These are phyloP conservation scores for Physocladia obscura DNA, from an alignment of 192 early-diverging fungal genomes.

Conservation along the genomic window DNA sequence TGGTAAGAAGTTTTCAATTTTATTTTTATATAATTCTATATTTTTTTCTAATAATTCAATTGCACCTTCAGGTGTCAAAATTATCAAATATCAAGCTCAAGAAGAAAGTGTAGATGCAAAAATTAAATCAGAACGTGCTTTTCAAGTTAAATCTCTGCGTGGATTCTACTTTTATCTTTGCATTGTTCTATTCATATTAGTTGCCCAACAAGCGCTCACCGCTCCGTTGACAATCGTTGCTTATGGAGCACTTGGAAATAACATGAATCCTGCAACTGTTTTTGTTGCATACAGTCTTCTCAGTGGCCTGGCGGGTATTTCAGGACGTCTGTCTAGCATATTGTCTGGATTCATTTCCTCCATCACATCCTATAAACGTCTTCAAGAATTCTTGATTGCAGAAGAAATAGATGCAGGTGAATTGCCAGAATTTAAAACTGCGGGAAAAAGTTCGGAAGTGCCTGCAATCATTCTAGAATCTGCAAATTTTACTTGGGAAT, in stretches of 20 bases:
- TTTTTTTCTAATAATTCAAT: neutral
- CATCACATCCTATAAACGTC: constrained; percentile 29
- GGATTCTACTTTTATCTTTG: neutral
- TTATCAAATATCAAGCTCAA: constrained; percentile 9
- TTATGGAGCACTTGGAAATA: neutral
- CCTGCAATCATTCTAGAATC: neutral
- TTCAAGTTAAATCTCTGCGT: neutral
- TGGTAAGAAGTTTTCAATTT: too few species aligned
- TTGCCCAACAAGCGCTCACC: neutral
- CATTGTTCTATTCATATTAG: too few species aligned
- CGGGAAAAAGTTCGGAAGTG: too few species aligned
- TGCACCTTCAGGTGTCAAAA: neutral
- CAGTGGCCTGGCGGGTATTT: constrained; percentile 50
- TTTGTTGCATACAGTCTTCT: constrained; percentile 59
- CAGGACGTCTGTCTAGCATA: constrained; percentile 45
- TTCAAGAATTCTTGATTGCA: constrained; percentile 27
- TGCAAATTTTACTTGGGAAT: constrained; percentile 27
- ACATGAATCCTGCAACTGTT: constrained; percentile 48
- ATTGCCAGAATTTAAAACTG: too few species aligned
- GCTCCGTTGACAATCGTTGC: constrained; percentile 16
- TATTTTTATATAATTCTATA: neutral
- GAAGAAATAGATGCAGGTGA: constrained; percentile 28
- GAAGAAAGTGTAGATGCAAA: neutral
- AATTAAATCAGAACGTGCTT: neutral
- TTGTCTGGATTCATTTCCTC: constrained; percentile 23